These are phyloP conservation scores for Brassica rapa DNA, from an alignment of 345 rosid genomes.

Conservation along the genomic window DNA sequence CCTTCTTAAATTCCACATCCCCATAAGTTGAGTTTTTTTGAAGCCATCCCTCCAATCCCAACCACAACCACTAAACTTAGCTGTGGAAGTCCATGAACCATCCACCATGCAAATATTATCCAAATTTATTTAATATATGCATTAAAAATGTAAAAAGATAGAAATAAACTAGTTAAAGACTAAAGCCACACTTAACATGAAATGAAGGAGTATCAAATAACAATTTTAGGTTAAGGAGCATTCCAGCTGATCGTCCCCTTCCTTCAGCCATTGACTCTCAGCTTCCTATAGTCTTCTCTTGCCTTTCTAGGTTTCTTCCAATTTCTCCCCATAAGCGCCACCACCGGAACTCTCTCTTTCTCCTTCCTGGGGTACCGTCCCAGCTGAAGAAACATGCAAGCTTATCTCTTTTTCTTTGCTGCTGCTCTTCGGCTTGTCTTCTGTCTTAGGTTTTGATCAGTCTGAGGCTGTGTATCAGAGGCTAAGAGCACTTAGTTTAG, in stretches of 20 bases:
- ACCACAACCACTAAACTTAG: no score
- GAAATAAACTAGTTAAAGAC: no score
- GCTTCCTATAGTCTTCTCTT: background rate
- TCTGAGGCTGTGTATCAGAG: background rate
- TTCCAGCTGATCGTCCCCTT: background rate
- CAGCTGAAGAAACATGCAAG: slow-evolving; percentile 15
- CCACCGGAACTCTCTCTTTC: slow-evolving; percentile 4
- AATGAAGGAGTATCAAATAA: no score
- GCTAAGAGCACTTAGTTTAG: background rate
- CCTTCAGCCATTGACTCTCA: background rate
- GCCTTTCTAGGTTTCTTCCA: background rate
- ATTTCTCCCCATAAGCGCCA: slow-evolving; percentile 10
- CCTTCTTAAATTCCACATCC: no score
- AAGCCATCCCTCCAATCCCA: no score
- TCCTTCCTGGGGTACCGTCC: background rate
- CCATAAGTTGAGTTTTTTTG: no score
- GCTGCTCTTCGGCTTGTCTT: background rate
- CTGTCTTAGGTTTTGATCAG: slow-evolving; percentile 2
- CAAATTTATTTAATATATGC: no score
- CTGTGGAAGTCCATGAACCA: no score
- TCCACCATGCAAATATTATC: no score
- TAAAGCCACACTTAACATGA: no score
- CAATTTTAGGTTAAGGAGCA: no score
- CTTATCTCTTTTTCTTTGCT: background rate
- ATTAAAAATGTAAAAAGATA: no score